Evolutionary conservation across 1,284 basidiomycete genomes (phyloP).

Genomic region (Boletus sp.): DNA sequence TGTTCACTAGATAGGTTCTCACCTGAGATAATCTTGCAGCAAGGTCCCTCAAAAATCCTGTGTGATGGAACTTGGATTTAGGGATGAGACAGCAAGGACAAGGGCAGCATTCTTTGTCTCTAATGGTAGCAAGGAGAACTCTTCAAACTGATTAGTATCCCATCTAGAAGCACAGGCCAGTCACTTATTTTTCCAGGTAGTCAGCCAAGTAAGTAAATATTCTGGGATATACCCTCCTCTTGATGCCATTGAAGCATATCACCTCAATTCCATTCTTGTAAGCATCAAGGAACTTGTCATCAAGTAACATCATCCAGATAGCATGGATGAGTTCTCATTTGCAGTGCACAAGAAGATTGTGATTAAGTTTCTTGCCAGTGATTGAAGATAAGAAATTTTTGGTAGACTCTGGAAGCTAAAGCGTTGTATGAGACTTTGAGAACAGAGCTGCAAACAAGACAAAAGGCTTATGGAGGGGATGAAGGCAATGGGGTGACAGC

Average conservation of each 20-base stretch:
- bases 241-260: no score
- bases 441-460: no score
- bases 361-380: constrained; percentile 1
- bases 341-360: neutral
- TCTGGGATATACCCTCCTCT: no score
- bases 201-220: no score
- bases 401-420: constrained; percentile 8
- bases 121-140: neutral
- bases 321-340: no score
- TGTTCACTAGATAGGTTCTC: neutral
- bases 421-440: no score
- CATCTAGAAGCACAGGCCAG: no score
- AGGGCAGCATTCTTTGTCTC: constrained; percentile 1
- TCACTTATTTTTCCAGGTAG: no score
- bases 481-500: neutral
- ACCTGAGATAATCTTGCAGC: neutral
- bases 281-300: no score
- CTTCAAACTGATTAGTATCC: no score
- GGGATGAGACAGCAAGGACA: constrained; percentile 3
- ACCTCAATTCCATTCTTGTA: no score
- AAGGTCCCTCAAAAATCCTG: neutral
- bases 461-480: neutral
- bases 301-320: no score
- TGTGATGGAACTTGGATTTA: neutral
- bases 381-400: neutral